Conservation (phyloP, 148 eudicot species). For the Vaccinium corymbosum region DNA sequence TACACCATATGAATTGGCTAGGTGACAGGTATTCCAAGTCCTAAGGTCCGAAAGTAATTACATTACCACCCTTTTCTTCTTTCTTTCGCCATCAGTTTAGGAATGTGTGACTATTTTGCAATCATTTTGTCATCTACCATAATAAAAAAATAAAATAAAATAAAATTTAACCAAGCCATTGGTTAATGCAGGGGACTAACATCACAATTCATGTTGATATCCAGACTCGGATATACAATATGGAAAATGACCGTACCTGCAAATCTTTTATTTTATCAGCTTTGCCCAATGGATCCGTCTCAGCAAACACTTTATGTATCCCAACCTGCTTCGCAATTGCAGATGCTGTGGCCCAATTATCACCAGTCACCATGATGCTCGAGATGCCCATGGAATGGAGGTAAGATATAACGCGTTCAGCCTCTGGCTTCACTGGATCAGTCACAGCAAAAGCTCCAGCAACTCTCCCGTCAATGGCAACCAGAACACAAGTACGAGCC, state of each 20-base stretch:
- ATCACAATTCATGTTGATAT: neutral
- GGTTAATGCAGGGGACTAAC: neutral
- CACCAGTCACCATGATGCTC: conserved; percentile 97
- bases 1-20: neutral
- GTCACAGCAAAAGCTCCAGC: conserved; percentile 94
- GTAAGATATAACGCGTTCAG: conserved; percentile 60
- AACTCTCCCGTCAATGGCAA: conserved; percentile 67
- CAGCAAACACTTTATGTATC: conserved; percentile 72
- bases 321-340: conserved; percentile 92
- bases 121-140: neutral
- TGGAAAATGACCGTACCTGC: conserved; percentile 51
- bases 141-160: neutral
- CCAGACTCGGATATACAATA: neutral
- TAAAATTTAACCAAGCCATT: neutral
- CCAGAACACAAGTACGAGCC: conserved; percentile 85
- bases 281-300: conserved; percentile 88
- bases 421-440: conserved; percentile 96
- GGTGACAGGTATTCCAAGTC: conserved; percentile 1
- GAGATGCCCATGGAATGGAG: conserved; percentile 72
- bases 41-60: neutral
- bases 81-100: neutral
- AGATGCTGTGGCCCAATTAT: conserved; percentile 89
- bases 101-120: neutral
- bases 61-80: neutral
- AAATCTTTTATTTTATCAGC: conserved; percentile 84